A percentile compares a stretch with the other conserved stretches of the same genome.
phyloP scores from a whole-genome alignment of 768 basidiomycete genomes.

The Infundibulicybe gibba region DNA sequence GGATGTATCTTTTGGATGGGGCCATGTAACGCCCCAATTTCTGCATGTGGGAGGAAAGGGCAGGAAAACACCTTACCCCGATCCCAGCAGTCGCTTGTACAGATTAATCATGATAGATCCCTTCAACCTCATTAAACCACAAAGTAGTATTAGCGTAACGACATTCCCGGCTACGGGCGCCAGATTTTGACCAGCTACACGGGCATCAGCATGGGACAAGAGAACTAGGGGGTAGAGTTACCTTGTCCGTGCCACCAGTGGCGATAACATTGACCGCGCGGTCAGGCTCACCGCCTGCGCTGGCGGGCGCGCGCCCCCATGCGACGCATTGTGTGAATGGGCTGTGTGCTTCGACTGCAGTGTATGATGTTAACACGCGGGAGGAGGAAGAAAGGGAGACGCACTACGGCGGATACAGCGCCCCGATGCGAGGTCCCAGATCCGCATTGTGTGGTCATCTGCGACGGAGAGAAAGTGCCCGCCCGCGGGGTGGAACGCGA shows the following conservation, averaged over 20 bases:
- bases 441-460: slow-evolving; percentile 69
- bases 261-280: slow-evolving; percentile 16
- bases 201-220: too few species aligned
- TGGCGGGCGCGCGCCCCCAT: slow-evolving; percentile 4
- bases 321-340: slow-evolving; percentile 9
- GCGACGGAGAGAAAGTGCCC: slow-evolving; percentile 66
- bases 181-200: too few species aligned
- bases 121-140: too few species aligned
- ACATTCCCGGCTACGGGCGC: too few species aligned
- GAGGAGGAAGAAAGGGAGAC: slow-evolving; percentile 43
- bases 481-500: slow-evolving; percentile 73
- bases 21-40: too few species aligned
- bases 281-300: slow-evolving; percentile 6
- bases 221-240: too few species aligned
- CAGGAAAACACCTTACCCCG: too few species aligned
- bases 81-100: too few species aligned
- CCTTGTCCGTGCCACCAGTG: slow-evolving; percentile 12
- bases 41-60: too few species aligned
- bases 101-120: too few species aligned
- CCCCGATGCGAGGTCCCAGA: slow-evolving; percentile 69
- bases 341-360: slow-evolving; percentile 8
- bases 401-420: slow-evolving; percentile 65
- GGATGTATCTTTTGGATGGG: too few species aligned
- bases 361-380: background rate
- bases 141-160: too few species aligned